Evolutionary conservation across 768 basidiomycete species (phyloP).

Genomic region (Tricholoma flavovirens): DNA sequence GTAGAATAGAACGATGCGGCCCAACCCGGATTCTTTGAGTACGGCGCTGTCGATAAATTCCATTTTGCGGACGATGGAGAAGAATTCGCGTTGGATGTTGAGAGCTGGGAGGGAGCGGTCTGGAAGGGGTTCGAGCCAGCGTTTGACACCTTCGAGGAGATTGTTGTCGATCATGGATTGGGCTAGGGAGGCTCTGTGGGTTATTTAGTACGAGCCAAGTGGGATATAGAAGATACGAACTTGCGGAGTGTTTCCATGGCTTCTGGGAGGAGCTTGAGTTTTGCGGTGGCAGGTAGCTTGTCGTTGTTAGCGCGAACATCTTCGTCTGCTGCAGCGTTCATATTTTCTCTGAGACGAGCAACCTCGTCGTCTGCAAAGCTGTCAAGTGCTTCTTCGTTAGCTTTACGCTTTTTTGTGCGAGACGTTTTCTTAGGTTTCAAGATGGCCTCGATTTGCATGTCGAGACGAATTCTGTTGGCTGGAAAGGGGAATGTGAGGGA

Average conservation of each 20-base stretch:
- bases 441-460: constrained; percentile 83
- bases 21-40: constrained; percentile 87
- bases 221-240: constrained; percentile 40
- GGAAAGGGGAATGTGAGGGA: constrained; percentile 4
- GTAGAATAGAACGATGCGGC: constrained; percentile 90
- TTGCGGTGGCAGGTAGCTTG: constrained; percentile 76
- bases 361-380: constrained; percentile 88
- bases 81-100: constrained; percentile 92
- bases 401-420: constrained; percentile 66
- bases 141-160: constrained; percentile 79
- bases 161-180: constrained; percentile 96
- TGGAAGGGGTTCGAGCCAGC: constrained; percentile 92
- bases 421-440: constrained; percentile 72
- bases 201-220: constrained; percentile 4
- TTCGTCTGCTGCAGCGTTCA: constrained; percentile 81
- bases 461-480: constrained; percentile 76
- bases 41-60: constrained; percentile 86
- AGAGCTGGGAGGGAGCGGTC: constrained; percentile 91
- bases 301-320: constrained; percentile 78
- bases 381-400: constrained; percentile 79
- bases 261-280: constrained; percentile 79
- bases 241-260: constrained; percentile 93
- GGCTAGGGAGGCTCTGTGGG: constrained; percentile 65
- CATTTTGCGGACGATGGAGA: constrained; percentile 80
- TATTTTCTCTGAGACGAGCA: constrained; percentile 77